Base-by-base conservation (phyloP, 1,139 yeast species). In the Scheffersomyces parashehatae region DNA sequence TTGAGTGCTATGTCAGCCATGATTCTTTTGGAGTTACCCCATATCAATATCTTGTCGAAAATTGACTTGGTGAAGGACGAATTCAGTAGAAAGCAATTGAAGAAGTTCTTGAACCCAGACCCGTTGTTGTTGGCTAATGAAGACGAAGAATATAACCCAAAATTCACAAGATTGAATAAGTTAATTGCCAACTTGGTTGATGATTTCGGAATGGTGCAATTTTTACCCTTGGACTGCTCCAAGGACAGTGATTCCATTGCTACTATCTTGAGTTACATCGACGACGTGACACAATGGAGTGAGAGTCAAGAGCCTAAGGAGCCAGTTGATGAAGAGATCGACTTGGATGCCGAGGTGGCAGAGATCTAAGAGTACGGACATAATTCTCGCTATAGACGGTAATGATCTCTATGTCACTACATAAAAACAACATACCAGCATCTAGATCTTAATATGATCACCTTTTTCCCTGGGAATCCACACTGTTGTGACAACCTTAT, bases 131-230 rank as follows among this genome's bases (percentile, higher is more conserved):
- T 95, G 50, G 54, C 65, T 5, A 54, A 64, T 41, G 59, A 66
- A 38, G 66, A 68, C 41, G 66, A 68, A 39, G 59, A 74, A 68
- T 54, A 62, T 36, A 93, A 90, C 63, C 96, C 96, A 29, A 84
- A 79, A 56, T 93, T 83, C 58, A 78, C 84, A 36, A 81, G 75
- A 49, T 75, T 93, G 48, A 93, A 89, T 61, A 79, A 79, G 54
- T 78, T 93, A 28, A 90, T 93, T 53, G 97, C 97, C 1, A 83
- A 86, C 51, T 73, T 93, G 54, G 91, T 88, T 30, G 98, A 95
- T 61, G 99, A 95, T 60, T 93, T 93, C 64, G 98, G 99, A 7
- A 93, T 93, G 99, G 98, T 93, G 3, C 98, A 93, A 60, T 93
- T 90, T 59, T 70, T 93, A 51, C 98, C 99, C 0, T 73, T 93